Evolutionary conservation across 148 eudicot species (phyloP).

Genomic region (Salicornia ramosissima): DNA sequence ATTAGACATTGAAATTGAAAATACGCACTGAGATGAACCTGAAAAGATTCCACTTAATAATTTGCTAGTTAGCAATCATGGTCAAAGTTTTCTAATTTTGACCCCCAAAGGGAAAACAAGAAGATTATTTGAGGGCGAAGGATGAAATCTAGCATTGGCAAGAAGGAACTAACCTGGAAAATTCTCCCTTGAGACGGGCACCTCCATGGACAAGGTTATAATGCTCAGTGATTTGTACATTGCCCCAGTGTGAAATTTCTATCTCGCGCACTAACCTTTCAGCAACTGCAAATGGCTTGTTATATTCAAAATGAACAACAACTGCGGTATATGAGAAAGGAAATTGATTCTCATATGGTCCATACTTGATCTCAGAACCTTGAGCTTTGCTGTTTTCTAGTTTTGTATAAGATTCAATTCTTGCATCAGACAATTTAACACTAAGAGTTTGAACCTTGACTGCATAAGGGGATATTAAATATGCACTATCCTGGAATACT

Average conservation of each 20-base stretch:
- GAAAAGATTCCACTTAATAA: too few relatives aligned
- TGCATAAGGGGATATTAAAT: slow-evolving; percentile 70
- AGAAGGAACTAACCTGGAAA: slow-evolving; percentile 59
- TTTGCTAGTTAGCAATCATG: too few relatives aligned
- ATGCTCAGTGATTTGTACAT: slow-evolving; percentile 89
- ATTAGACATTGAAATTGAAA: too few relatives aligned
- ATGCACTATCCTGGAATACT: slow-evolving; percentile 66
- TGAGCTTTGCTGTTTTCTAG: slow-evolving; percentile 63
- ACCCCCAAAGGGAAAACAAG: too few relatives aligned
- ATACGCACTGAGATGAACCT: too few relatives aligned
- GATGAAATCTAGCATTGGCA: neutral
- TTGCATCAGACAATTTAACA: slow-evolving; percentile 73
- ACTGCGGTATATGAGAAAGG: slow-evolving; percentile 61
- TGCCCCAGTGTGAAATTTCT: slow-evolving; percentile 98
- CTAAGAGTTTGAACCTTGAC: slow-evolving; percentile 69
- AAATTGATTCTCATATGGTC: slow-evolving; percentile 72
- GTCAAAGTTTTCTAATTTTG: too few relatives aligned
- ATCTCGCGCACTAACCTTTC: slow-evolving; percentile 89
- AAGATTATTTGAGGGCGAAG: too few relatives aligned
- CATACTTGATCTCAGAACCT: slow-evolving; percentile 93
- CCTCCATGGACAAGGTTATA: slow-evolving; percentile 86
- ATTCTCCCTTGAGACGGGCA: slow-evolving; percentile 76
- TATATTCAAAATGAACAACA: slow-evolving; percentile 67
- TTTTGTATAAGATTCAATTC: slow-evolving; percentile 80
- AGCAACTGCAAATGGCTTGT: slow-evolving; percentile 81